Evolutionary conservation across 805 yeast species (phyloP), one percentile per base, ranked within the genome.

Genomic region (Metschnikowia chrysomelidarum): DNA sequence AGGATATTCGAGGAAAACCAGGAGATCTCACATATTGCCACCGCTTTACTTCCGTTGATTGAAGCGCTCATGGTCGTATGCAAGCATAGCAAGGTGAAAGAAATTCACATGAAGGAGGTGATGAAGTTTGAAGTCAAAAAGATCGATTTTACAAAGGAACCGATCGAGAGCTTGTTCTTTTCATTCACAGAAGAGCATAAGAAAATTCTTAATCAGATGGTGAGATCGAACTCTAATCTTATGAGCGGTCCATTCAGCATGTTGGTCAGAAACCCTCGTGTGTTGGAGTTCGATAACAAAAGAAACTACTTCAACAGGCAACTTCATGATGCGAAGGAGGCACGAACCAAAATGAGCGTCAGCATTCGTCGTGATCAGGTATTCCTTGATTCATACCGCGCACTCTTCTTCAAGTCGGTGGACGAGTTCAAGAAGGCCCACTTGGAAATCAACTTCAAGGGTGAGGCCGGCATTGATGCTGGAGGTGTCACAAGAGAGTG

Each of bases 401-500:
- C 91, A 1, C 60, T 89, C 25, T 86, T 87, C 54, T 87, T 82
- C 69, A 86, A 87, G 50, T 64, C 84, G 0, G 76, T 78, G 20
- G 85, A 79, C 7, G 91, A 83, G 37, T 77, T 88, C 53, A 76
- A 80, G 47, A 71, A 77, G 31, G 73, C 89, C 2, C 82, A 80
- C 46, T 64, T 93, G 47, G 89, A 83, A 32, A 78, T 93, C 26
- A 73, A 74, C n/a, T 93, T 93, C 65, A 80, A 80, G 44, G 96
- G 95, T 1, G 99, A 93, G 59, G 83, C 83, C 36, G 99, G 98
- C 48, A 86, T 93, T 31, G 99, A 93, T 69, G 98, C 96, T 3
- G 99, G 99, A 48, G 99, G 99, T 25, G 81, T 93, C 11, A 86
- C 97, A 0, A 72, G 99, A 53, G 99, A 93, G 58, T 93, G 98